Conservation (phyloP, 768 basidiomycete genomes). For the Auricularia sp. region DNA sequence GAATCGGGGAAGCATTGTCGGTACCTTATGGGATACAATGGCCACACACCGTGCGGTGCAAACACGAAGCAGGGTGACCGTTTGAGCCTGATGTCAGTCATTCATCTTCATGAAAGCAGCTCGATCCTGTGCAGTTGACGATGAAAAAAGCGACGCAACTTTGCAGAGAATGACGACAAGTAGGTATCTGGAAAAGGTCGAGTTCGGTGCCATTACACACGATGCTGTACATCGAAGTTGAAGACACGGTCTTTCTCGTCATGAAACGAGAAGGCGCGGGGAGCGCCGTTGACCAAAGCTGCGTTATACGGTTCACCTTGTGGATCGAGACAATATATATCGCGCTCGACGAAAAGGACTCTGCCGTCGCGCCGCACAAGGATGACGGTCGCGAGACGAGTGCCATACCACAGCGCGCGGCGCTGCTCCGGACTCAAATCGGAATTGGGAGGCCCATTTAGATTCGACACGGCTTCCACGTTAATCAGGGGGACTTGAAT, state of each 20-base stretch:
- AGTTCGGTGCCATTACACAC: too few relatives aligned
- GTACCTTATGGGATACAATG: too few relatives aligned
- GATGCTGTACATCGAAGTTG: background rate
- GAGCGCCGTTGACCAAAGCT: background rate
- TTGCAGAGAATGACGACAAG: too few relatives aligned
- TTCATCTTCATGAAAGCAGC: too few relatives aligned
- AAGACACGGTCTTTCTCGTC: background rate
- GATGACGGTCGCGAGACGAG: constrained; percentile 63
- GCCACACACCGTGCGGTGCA: too few relatives aligned
- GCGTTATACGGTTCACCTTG: constrained; percentile 21
- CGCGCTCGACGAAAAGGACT: constrained; percentile 61
- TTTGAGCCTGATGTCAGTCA: too few relatives aligned
- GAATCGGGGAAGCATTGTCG: too few relatives aligned
- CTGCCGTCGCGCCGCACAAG: constrained; percentile 50
- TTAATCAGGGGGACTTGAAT: constrained; percentile 39
- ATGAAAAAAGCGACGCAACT: too few relatives aligned
- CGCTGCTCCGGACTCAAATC: background rate
- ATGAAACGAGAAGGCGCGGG: background rate
- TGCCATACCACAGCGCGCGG: constrained; percentile 39
- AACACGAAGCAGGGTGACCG: too few relatives aligned
- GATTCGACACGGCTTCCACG: background rate
- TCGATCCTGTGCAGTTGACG: too few relatives aligned
- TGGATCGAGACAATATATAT: constrained; percentile 43
- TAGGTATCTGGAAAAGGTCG: too few relatives aligned
- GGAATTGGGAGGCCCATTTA: constrained; percentile 25